A percentile compares a stretch with the other conserved stretches of the same genome.
phyloP scores from a whole-genome alignment of 192 early-diverging fungal species.

The Pilaira anomala region DNA sequence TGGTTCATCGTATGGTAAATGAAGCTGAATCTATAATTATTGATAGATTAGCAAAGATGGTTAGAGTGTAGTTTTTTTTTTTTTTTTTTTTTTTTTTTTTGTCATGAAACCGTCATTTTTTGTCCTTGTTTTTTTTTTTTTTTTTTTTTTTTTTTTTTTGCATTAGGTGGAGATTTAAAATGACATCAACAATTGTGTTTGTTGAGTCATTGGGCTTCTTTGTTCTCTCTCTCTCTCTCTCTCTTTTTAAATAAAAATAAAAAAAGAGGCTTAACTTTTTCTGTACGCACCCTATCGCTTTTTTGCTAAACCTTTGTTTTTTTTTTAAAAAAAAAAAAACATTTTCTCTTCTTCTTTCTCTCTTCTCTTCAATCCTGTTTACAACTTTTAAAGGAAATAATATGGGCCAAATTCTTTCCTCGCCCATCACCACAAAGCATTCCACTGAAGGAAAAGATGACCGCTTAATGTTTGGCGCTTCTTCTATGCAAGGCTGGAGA shows the following conservation, averaged over 20 bases:
- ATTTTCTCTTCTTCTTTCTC: too few relatives aligned
- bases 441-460: conserved; percentile 12
- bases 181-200: too few relatives aligned
- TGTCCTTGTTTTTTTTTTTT: too few relatives aligned
- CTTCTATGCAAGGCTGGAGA: conserved; percentile 26
- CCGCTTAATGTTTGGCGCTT: conserved; percentile 12
- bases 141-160: too few relatives aligned
- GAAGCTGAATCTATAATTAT: conserved; percentile 49
- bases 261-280: conserved; percentile 6
- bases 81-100: too few relatives aligned
- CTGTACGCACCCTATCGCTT: conserved; percentile 25
- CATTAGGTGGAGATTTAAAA: too few relatives aligned
- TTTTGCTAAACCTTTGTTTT: too few relatives aligned
- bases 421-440: conserved; percentile 16
- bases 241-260: too few relatives aligned
- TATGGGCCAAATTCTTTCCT: conserved; percentile 19
- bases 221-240: too few relatives aligned
- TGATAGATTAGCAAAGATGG: conserved; percentile 21
- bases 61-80: not conserved
- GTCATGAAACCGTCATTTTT: too few relatives aligned
- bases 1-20: conserved; percentile 53
- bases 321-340: not conserved
- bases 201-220: too few relatives aligned
- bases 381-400: conserved; percentile 11
- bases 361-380: not conserved